phyloP scores from a whole-genome alignment of 2,329 filamentous ascomycete genomes.

The Phaeosphaeriaceae sp. region DNA sequence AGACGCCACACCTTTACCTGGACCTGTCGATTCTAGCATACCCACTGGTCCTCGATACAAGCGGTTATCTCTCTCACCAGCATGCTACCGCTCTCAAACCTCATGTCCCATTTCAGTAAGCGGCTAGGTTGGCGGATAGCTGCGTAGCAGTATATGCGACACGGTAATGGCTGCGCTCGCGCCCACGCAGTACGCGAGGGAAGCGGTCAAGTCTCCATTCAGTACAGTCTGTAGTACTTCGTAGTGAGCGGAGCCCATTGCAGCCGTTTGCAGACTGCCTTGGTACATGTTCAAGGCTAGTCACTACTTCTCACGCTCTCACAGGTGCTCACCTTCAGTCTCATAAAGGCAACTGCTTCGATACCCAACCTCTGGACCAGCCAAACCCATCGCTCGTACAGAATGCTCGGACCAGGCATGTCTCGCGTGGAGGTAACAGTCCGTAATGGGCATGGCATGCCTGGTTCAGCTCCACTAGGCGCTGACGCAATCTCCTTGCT shows the following conservation, averaged over 20 bases:
- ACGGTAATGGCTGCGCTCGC: conserved; percentile 34
- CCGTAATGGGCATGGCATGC: conserved; percentile 12
- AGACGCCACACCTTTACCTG: conserved; percentile 18
- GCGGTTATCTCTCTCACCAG: conserved; percentile 7
- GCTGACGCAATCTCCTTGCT: conserved; percentile 30
- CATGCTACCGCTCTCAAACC: conserved; percentile 13
- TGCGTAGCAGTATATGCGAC: conserved; percentile 33
- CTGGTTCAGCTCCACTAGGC: conserved; percentile 15
- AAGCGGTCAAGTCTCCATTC: conserved; percentile 32
- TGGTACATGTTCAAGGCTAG: conserved; percentile 25
- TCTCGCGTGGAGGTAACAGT: conserved; percentile 26
- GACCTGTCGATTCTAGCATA: conserved; percentile 7
- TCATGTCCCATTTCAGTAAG: conserved; percentile 33
- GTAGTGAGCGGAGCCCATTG: conserved; percentile 21
- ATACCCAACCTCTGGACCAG: conserved; percentile 4
- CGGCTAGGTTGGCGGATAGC: conserved; percentile 28
- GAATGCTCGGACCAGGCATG: conserved; percentile 16
- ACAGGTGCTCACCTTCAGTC: conserved; percentile 20
- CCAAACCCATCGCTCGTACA: conserved; percentile 5
- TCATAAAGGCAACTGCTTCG: conserved; percentile 14
- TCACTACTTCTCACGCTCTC: conserved; percentile 13
- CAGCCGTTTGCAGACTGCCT: conserved; percentile 25
- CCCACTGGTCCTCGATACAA: conserved; percentile 5
- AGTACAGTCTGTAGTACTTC: conserved; percentile 35
- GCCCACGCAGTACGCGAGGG: conserved; percentile 42